Evolutionary conservation across 306 rosid species (phyloP), one percentile per base, ranked within the genome.

Genomic region (Lathyrus oleraceus): DNA sequence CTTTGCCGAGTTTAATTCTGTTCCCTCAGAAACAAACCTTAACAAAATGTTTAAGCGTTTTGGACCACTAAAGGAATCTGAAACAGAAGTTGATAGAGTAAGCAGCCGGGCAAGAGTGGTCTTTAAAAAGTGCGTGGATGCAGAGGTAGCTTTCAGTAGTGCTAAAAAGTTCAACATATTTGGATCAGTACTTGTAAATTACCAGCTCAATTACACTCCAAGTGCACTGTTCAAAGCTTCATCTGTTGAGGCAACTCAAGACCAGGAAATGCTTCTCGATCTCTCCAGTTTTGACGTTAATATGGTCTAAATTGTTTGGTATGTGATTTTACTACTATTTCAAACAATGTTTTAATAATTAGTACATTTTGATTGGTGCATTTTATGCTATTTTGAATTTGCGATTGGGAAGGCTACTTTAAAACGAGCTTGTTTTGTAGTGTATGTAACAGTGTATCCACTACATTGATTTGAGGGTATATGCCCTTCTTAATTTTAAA

Each of bases 61-160:
- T 83, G 98, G 98, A 70, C 92, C 97, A n/a, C 75, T 94, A 10
- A 87, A 81, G 82, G 95, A 88, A 79, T 81, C 84, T 58, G 97
- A 94, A 81, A 94, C 98, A 57, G 98, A 90, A 81, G 97, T 94
- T 47, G 97, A 90, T 77, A 82, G 89, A 38, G 83, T 88, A 74
- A 87, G 88, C 69, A 83, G 97, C 68, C 95, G 96, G 65, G 98
- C 98, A 9, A 87, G 96, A 82, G 98, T 94, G 71, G 87, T 94
- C 71, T 94, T 90, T 59, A 94, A 90, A 78, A 88, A 76, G 78
- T 70, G 84, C 75, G 65, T 84, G 52, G 97, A 94, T 83, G 98
- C 95, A 11, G 98, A 94, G 81, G 84, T 87, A 56, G 97, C 98
- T 56, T 84, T 58, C 74, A 86, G 80, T 53, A 90, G 92, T 87